Evolutionary conservation across 345 rosid species (phyloP).

Genomic region (Noccaea caerulescens): DNA sequence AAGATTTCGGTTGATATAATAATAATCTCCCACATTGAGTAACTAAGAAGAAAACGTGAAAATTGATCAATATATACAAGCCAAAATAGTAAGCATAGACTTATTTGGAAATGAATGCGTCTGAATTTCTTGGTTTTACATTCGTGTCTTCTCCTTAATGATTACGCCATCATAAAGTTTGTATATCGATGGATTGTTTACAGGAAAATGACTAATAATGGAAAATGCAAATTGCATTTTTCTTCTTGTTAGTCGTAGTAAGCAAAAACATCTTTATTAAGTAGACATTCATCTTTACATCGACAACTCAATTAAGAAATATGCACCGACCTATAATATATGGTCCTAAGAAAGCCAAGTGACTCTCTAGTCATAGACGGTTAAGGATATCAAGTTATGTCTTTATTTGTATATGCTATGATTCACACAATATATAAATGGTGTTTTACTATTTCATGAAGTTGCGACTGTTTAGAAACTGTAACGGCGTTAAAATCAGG

Average conservation of each 20-base stretch:
- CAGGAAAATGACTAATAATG: not conserved
- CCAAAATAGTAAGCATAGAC: constrained; percentile 9
- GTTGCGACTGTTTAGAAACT: not conserved
- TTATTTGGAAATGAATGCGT: constrained; percentile 16
- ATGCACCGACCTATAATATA: constrained; percentile 15
- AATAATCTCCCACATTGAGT: not conserved
- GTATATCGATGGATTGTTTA: not conserved
- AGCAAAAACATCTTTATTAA: constrained; percentile 3
- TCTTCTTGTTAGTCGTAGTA: not conserved
- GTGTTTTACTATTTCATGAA: not conserved
- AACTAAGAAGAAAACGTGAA: not conserved
- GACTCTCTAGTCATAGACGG: constrained; percentile 20
- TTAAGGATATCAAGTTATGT: not conserved
- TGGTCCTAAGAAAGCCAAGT: not conserved
- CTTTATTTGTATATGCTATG: not conserved
- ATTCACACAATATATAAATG: not conserved
- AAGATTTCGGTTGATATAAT: constrained; percentile 19
- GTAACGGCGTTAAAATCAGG: constrained; percentile 29
- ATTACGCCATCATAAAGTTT: constrained; percentile 3
- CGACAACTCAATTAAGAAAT: constrained; percentile 2
- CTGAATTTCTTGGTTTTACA: constrained; percentile 1
- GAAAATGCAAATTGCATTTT: constrained; percentile 18
- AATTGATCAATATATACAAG: not conserved
- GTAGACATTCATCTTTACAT: not conserved
- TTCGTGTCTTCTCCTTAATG: not conserved